These are phyloP conservation scores for Aureoboletus auriporus DNA, from an alignment of 768 basidiomycete species.

Conservation along the genomic window DNA sequence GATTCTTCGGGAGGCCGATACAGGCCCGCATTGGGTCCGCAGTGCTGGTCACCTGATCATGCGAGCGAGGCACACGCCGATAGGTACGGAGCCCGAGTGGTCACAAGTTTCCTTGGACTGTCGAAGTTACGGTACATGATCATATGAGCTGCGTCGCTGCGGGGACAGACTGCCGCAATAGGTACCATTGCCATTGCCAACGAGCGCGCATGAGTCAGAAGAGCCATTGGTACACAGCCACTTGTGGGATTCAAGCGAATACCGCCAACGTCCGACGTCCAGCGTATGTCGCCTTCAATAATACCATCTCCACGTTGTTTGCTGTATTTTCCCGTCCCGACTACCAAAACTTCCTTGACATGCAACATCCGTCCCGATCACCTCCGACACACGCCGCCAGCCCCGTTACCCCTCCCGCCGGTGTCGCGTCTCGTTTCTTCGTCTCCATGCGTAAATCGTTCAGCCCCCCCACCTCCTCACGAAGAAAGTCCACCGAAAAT, in stretches of 20 bases:
- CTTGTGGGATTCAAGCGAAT: background rate
- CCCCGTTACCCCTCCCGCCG: background rate
- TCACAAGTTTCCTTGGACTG: no score
- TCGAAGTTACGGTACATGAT: background rate
- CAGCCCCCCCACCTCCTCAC: conserved; percentile 16
- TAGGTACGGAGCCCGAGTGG: no score
- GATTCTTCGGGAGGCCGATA: no score
- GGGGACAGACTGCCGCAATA: background rate
- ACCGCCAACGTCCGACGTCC: background rate
- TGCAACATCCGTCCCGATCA: conserved; percentile 6
- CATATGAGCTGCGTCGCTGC: background rate
- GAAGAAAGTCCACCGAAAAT: conserved; percentile 15
- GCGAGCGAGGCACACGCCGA: no score
- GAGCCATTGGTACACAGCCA: conserved; percentile 1
- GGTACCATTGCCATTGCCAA: no score
- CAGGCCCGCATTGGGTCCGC: no score
- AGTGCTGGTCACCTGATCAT: no score
- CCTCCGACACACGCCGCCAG: background rate
- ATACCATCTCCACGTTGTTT: conserved; percentile 1
- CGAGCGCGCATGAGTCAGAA: background rate
- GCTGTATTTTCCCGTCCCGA: background rate
- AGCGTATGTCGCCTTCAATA: background rate
- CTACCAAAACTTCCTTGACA: background rate
- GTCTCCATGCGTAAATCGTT: conserved; percentile 30
- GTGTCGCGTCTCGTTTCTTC: conserved; percentile 25